Conservation (phyloP, 768 basidiomycete species). For the Pisolithus albus region DNA sequence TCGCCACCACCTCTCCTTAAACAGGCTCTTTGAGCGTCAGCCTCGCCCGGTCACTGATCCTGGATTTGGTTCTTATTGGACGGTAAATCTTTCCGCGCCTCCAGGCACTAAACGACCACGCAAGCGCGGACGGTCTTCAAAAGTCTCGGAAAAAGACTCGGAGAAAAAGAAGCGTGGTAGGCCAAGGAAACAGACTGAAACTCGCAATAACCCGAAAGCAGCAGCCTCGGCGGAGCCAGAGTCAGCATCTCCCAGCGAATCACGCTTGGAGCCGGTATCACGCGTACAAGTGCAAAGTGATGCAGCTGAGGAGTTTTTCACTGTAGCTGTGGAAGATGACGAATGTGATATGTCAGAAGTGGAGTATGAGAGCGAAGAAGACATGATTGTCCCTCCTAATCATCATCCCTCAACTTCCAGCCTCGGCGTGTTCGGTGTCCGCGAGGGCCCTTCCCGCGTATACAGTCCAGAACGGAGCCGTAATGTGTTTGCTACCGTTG, state of each 20-base stretch:
- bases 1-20: constrained; percentile 76
- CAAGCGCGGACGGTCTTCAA: constrained; percentile 63
- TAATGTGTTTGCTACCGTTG: constrained; percentile 22
- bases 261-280: constrained; percentile 21
- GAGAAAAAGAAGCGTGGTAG: constrained; percentile 37
- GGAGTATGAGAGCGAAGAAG: constrained; percentile 63
- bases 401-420: constrained; percentile 36
- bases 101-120: constrained; percentile 82
- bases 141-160: constrained; percentile 27
- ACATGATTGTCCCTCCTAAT: constrained; percentile 41
- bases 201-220: constrained; percentile 13
- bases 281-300: constrained; percentile 28
- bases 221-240: constrained; percentile 9
- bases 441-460: constrained; percentile 34
- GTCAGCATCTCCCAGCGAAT: constrained; percentile 6
- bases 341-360: constrained; percentile 44
- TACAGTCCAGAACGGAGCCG: constrained; percentile 31
- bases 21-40: constrained; percentile 76
- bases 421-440: constrained; percentile 31
- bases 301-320: constrained; percentile 33
- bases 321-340: constrained; percentile 29
- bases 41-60: constrained; percentile 79
- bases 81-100: constrained; percentile 79
- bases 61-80: constrained; percentile 86
- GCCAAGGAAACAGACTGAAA: constrained; percentile 27